Percentiles rank a stretch among this genome's conserved stretches.
Evolutionary conservation across 2,329 filamentous ascomycete species (phyloP).

Genomic region (Orbilia ellipsospora): DNA sequence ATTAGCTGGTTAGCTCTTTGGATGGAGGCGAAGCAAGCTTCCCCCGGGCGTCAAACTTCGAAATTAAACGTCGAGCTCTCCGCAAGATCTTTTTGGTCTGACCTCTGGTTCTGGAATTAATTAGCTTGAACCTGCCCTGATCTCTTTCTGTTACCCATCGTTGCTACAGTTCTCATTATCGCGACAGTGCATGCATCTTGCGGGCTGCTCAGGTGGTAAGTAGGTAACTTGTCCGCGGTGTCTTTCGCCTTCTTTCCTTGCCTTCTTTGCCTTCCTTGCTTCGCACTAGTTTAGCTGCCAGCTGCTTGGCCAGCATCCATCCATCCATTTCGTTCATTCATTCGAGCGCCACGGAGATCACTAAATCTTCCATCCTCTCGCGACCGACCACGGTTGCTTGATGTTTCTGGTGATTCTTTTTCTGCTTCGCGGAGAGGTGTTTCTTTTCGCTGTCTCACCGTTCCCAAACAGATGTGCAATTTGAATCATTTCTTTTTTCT

Average conservation of each 20-base stretch:
- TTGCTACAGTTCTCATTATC: not conserved
- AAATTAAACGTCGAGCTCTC: no score
- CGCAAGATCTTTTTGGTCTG: no score
- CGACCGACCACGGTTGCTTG: not conserved
- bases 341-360: no score
- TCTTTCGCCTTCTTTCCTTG: conserved; percentile 33
- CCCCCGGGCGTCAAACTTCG: no score
- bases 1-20: conserved; percentile 1
- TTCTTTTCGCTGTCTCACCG: not conserved
- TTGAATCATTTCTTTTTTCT: not conserved
- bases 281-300: not conserved
- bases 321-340: not conserved
- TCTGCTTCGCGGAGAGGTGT: not conserved
- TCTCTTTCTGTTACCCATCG: not conserved
- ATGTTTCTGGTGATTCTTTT: not conserved
- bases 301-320: not conserved
- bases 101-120: no score
- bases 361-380: conserved; percentile 4
- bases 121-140: not conserved
- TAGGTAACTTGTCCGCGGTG: conserved; percentile 5
- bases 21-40: no score
- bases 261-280: not conserved
- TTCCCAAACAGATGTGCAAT: no score
- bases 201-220: not conserved
- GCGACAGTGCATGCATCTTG: not conserved